Percentiles rank a stretch among this genome's conserved stretches.
Evolutionary conservation across 441 rosid species (phyloP).

Genomic region (Eruca vesicaria): DNA sequence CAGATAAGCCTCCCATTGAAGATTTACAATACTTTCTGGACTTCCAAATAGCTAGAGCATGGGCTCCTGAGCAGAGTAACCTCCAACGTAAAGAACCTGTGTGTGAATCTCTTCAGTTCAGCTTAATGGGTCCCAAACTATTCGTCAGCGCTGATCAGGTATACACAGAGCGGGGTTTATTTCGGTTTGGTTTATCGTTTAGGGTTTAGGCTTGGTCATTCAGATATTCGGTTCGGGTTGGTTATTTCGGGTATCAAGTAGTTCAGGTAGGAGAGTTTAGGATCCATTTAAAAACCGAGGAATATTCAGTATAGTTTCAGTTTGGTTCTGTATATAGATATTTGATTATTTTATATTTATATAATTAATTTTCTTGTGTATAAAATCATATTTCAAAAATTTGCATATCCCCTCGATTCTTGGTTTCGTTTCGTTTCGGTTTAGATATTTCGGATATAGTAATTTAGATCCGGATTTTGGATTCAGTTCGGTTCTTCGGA

Average conservation of each 20-base stretch:
- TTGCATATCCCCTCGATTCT: not conserved
- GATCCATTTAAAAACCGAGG: not conserved
- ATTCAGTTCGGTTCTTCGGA: not conserved
- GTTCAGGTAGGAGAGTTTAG: too few relatives aligned
- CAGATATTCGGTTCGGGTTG: not conserved
- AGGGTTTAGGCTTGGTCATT: not conserved
- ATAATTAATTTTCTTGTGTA: too few relatives aligned
- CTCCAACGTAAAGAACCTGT: constrained; percentile 79
- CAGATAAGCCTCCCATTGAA: constrained; percentile 83
- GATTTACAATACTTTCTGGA: constrained; percentile 78
- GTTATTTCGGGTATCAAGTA: not conserved
- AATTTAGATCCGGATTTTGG: not conserved
- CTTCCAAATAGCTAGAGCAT: constrained; percentile 66
- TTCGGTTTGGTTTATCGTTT: not conserved
- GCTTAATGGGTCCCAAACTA: constrained; percentile 87
- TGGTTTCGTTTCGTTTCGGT: not conserved
- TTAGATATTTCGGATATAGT: not conserved
- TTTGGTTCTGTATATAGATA: not conserved
- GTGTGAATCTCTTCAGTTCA: constrained; percentile 65
- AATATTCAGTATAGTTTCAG: not conserved
- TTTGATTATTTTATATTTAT: not conserved
- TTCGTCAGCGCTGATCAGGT: constrained; percentile 81
- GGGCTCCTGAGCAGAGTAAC: constrained; percentile 81
- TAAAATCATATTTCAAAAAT: not conserved
- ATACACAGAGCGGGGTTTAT: not conserved